phyloP scores from a whole-genome alignment of 116 monocot genomes.

The Zostera marina region DNA sequence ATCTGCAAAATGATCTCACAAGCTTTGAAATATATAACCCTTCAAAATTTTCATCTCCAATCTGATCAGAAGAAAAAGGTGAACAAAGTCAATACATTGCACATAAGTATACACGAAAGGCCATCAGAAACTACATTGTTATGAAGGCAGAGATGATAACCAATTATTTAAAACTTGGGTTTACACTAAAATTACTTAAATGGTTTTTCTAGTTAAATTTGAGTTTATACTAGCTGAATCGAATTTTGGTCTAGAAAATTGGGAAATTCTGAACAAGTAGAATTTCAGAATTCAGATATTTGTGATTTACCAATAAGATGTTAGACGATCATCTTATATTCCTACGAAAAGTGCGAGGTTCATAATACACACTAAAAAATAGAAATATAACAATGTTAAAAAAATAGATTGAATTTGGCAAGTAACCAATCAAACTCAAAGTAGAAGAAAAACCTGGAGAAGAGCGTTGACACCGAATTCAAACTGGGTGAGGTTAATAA shows the following conservation, averaged over 20 bases:
- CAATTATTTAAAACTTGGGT: too few species aligned
- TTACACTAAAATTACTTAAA: too few species aligned
- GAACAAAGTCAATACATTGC: background rate
- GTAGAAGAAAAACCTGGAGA: conserved; percentile 23
- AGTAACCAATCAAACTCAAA: background rate
- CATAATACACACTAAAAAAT: background rate
- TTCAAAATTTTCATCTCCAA: conserved; percentile 76
- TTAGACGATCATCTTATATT: too few species aligned
- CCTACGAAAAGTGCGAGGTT: too few species aligned
- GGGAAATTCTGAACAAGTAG: too few species aligned
- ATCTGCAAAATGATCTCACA: conserved; percentile 81
- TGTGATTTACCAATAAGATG: too few species aligned
- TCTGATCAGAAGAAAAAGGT: conserved; percentile 20
- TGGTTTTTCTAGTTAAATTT: too few species aligned
- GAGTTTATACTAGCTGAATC: too few species aligned
- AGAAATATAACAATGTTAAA: background rate
- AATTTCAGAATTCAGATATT: too few species aligned
- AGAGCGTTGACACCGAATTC: conserved; percentile 53
- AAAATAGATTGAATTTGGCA: background rate
- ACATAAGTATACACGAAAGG: background rate
- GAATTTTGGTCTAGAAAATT: too few species aligned
- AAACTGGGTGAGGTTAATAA: conserved; percentile 72
- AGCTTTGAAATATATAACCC: conserved; percentile 77
- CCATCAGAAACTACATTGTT: too few species aligned
- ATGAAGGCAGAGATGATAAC: too few species aligned